Base-by-base conservation (phyloP, 78 protist genomes). In the Bigelowiella natans region DNA sequence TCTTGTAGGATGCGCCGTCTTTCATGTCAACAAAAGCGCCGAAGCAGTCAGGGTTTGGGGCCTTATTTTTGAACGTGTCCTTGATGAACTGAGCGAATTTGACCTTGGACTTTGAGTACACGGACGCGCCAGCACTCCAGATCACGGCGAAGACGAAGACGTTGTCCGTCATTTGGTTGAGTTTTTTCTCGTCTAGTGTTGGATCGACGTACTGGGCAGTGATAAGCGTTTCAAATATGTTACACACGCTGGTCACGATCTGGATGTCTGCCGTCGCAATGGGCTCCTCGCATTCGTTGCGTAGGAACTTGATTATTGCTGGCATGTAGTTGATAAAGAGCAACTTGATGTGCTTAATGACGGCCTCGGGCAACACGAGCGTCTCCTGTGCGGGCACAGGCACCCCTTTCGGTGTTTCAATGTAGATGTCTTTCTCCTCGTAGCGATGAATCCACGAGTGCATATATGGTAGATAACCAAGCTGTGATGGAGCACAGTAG, bases 381-480 rank as follows among this genome's bases (percentile, higher is more conserved):
- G 11, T 0, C 0, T 1, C 91, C 2, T 2, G 36, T 3, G 36
- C 26, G 37, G 83, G 63, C 83, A 2, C 86, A 31, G 18, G 51
- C 63, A 28, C 39, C 30, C 38, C 90, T 37, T 2, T 1, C 1
- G 29, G 31, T 3, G 86, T 30, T 2, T 7, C 2, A 88, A 18
- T 7, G 83, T 39, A 87, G 34, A 88, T 31, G 40, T 11, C 40
- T 2, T 73, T 51, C 38, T 11, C 38, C 38, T 90, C 39, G 83
- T 90, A 37, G 2, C 36, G 34, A 1, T 40, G n/a, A 30, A 86
- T 0, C 96, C 96, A 96, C n/a, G 92, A 38, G 29, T 1, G 3
- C 1, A 92, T 91, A 2, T 26, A 1, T 7, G 95, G 93, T n/a
- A 37, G 39, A 96, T 95, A 95, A 11, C 93, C 91, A 28, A 96